Base-by-base conservation (phyloP, 2,329 filamentous ascomycete species). In the Aureobasidium melanogenum region DNA sequence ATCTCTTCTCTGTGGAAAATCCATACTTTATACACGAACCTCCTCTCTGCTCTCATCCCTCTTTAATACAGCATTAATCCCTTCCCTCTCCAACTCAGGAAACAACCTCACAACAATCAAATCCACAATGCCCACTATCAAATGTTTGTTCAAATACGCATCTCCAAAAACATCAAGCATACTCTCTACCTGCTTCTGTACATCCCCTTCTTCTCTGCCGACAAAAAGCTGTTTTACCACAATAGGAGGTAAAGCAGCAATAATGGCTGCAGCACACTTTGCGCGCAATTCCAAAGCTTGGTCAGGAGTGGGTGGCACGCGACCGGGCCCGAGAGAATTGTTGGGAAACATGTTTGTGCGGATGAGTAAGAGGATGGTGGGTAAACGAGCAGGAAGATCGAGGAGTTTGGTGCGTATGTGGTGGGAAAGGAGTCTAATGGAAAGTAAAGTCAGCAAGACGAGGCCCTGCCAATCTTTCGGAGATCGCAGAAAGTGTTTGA, bases 121-220 rank as follows among this genome's bases (percentile, higher is more conserved):
- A 75, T 99, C 94, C 36, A 97, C 76, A 51, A 94, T 79, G 47
- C 84, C 81, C 70, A 96, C 96, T 67, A 96, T 78, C 34, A 97
- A 77, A 75, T 97, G 91, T 76, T 92, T 95, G 76, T 99, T 99
- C 75, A 91, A 88, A 75, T 96, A 96, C 56, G 82, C 79, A 74
- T 97, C 91, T 17, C 83, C 84, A 66, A 96, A 87, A 39, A 92
- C 79, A 67, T 88, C 84, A 50, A 97, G 79, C 48, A 91, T 77
- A 26, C 78, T 76, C 59, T 78, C 77, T 28, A 82, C 75, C 64
- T 80, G 76, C 69, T 47, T 84, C 0, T 39, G 30, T 15, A 59
- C 44, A 8, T 50, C 44, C 12, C 28, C 56, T 22, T 3, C 5
- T 38, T 71, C 66, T 8, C 54, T 52, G 5, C 71, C 71, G 57